Evolutionary conservation across 2,329 filamentous ascomycete species (phyloP).

Genomic region (Fusarium euwallaceae): DNA sequence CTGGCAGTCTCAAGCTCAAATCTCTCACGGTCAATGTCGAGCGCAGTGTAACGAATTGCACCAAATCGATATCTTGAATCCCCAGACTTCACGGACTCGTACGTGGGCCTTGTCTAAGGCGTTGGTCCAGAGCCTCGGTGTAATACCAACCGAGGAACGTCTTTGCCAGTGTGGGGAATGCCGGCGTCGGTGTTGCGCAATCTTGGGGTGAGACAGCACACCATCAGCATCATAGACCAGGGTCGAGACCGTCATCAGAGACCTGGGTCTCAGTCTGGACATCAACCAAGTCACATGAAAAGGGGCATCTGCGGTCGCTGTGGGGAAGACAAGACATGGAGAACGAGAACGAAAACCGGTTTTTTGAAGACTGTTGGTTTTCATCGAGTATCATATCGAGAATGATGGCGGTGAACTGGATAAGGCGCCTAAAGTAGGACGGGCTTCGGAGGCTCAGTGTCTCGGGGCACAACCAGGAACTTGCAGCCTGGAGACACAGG

Average conservation of each 20-base stretch:
- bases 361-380: not conserved
- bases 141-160: not conserved
- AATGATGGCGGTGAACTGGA: not conserved
- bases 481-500: not conserved
- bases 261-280: not conserved
- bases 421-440: not conserved
- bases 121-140: not conserved
- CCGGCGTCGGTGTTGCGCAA: not conserved
- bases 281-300: slow-evolving; percentile 33
- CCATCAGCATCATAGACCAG: not conserved
- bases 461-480: not conserved
- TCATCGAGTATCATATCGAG: not conserved
- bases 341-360: slow-evolving; percentile 18
- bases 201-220: not conserved
- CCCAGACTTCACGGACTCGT: not conserved
- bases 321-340: slow-evolving; percentile 24
- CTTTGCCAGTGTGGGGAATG: not conserved
- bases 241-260: not conserved
- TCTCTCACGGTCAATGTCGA: not conserved
- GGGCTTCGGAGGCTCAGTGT: not conserved
- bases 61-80: not conserved
- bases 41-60: not conserved
- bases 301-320: slow-evolving; percentile 24
- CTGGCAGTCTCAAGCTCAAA: not conserved
- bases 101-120: slow-evolving; percentile 2